Evolutionary conservation across 169 alveolate genomes (phyloP).

Genomic region (Plasmodium sp.): DNA sequence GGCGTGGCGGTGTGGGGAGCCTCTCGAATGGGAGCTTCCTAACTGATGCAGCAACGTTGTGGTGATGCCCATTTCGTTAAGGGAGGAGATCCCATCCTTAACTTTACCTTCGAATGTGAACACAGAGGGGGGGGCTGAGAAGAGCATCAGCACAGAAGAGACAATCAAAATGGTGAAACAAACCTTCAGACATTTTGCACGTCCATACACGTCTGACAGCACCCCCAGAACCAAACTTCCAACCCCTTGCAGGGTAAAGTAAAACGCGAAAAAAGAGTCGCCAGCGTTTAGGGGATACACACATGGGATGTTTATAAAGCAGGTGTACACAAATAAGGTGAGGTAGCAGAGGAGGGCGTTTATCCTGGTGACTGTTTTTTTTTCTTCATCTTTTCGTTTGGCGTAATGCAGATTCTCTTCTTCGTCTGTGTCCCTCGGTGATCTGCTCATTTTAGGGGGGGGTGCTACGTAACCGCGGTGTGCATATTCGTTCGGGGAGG

Average conservation of each 20-base stretch:
- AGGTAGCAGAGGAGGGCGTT: neutral
- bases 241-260: conserved; percentile 25
- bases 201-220: conserved; percentile 31
- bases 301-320: conserved; percentile 8
- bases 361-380: neutral
- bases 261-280: neutral
- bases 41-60: neutral
- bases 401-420: neutral
- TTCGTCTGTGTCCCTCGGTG: neutral
- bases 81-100: neutral
- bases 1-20: neutral
- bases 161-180: neutral
- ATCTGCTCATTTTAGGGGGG: neutral
- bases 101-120: neutral
- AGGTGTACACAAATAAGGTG: conserved; percentile 19
- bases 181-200: conserved; percentile 19
- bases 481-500: no score
- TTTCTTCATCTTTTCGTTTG: neutral
- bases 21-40: neutral
- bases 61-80: neutral
- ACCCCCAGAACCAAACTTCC: conserved; percentile 23
- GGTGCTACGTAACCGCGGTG: neutral
- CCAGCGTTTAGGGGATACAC: conserved; percentile 13
- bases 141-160: neutral
- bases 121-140: neutral